These are phyloP conservation scores for Prinsepia uniflora DNA, from an alignment of 306 rosid species.

Conservation along the genomic window DNA sequence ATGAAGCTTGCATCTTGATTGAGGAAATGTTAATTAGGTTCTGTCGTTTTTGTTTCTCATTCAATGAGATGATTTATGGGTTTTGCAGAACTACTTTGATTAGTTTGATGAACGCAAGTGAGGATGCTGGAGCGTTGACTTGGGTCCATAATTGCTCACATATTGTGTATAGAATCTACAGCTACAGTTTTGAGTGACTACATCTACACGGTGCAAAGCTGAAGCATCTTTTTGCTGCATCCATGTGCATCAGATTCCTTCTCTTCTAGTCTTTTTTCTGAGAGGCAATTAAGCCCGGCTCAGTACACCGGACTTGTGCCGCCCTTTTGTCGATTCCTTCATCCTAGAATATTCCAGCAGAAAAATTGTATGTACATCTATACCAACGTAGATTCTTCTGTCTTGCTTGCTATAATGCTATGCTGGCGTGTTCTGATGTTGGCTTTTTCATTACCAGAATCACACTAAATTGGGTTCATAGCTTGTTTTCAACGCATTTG, in stretches of 20 bases:
- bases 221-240: conserved; percentile 6
- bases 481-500: not conserved
- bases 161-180: conserved; percentile 1
- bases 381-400: conserved; percentile 11
- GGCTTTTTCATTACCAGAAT: conserved; percentile 10
- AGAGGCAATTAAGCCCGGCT: not conserved
- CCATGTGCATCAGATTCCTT: conserved; percentile 20
- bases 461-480: not conserved
- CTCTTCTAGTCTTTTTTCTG: conserved; percentile 1
- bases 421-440: not conserved
- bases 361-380: not conserved
- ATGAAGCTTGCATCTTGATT: conserved; percentile 49
- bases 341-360: conserved; percentile 11
- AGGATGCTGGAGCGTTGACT: not conserved
- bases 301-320: not conserved
- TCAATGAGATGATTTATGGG: conserved; percentile 44
- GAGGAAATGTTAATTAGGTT: conserved; percentile 57
- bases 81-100: conserved; percentile 46
- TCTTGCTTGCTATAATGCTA: not conserved
- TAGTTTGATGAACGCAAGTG: conserved; percentile 29
- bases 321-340: conserved; percentile 11
- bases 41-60: conserved; percentile 41
- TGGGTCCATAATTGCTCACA: not conserved
- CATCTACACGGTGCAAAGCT: conserved; percentile 12
- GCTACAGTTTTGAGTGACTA: conserved; percentile 2